A percentile compares a stretch with the other conserved stretches of the same genome.
Conservation (phyloP, 2,329 filamentous ascomycete species). For the Meredithiella fracta region DNA sequence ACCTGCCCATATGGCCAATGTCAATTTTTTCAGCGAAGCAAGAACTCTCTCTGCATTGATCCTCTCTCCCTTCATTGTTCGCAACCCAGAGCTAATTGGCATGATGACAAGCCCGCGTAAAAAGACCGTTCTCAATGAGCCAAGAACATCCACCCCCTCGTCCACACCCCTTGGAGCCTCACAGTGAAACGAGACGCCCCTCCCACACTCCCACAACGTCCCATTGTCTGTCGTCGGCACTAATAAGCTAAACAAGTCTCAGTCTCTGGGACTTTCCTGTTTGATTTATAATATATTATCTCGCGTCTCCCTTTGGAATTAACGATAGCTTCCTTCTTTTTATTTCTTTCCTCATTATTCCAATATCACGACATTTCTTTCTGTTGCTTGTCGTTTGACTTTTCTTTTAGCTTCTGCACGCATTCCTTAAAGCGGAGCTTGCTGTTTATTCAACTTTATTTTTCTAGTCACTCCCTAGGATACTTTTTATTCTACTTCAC, state of each 20-base stretch:
- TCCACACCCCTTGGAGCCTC: not conserved
- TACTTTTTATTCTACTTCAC: not conserved
- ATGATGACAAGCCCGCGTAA: too few relatives aligned
- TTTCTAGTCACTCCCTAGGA: slow-evolving; percentile 16
- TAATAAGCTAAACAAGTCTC: not conserved
- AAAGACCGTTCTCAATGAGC: too few relatives aligned
- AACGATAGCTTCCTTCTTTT: not conserved
- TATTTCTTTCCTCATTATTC: slow-evolving; percentile 4
- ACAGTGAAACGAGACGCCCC: not conserved
- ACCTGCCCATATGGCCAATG: too few relatives aligned
- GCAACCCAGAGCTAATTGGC: too few relatives aligned
- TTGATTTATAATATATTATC: not conserved
- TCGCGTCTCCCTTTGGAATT: not conserved
- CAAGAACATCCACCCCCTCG: too few relatives aligned
- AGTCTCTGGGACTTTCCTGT: slow-evolving; percentile 7
- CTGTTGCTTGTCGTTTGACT: not conserved
- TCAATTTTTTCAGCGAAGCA: too few relatives aligned
- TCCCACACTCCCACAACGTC: not conserved
- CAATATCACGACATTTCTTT: slow-evolving; percentile 1
- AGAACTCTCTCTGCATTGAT: too few relatives aligned
- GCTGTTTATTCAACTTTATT: slow-evolving; percentile 12
- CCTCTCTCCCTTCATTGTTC: too few relatives aligned
- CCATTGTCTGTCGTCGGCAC: not conserved
- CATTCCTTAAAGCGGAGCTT: slow-evolving; percentile 3
- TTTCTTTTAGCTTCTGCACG: slow-evolving; percentile 6